phyloP scores from a whole-genome alignment of 2,329 filamentous ascomycete species.

The Ophiostoma tasmaniense region DNA sequence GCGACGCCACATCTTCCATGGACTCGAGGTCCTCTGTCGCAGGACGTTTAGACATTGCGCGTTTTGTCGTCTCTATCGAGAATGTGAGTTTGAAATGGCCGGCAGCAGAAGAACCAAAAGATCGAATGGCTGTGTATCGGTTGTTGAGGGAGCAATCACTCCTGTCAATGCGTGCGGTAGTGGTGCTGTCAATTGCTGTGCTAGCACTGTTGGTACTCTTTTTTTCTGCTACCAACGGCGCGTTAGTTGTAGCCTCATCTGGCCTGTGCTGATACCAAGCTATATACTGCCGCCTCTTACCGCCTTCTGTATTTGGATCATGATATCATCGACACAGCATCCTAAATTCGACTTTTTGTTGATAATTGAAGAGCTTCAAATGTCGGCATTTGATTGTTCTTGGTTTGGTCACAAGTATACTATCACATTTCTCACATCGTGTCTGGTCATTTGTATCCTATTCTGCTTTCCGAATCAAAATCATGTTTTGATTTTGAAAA shows the following conservation, averaged over 20 bases:
- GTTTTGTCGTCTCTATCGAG: background rate
- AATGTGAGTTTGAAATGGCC: background rate
- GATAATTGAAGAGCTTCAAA: too few relatives aligned
- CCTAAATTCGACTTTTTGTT: background rate
- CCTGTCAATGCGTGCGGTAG: background rate
- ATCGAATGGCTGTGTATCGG: background rate
- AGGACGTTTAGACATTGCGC: constrained; percentile 40
- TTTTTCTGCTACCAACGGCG: background rate
- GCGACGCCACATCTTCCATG: constrained; percentile 44
- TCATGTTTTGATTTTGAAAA: too few relatives aligned
- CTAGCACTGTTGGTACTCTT: background rate
- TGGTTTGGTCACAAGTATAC: too few relatives aligned
- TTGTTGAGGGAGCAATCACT: background rate
- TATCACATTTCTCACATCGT: too few relatives aligned
- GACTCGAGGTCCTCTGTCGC: constrained; percentile 54
- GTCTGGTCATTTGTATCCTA: too few relatives aligned
- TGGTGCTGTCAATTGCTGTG: background rate
- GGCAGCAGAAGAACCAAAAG: background rate
- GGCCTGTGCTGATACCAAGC: background rate
- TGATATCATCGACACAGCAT: background rate
- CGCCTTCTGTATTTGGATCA: background rate
- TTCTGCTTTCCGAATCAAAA: too few relatives aligned
- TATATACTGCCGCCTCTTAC: background rate
- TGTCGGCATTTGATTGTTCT: too few relatives aligned
- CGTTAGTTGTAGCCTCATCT: background rate